phyloP scores from a whole-genome alignment of 257 asterid genomes.

The Pogostemon cablin region DNA sequence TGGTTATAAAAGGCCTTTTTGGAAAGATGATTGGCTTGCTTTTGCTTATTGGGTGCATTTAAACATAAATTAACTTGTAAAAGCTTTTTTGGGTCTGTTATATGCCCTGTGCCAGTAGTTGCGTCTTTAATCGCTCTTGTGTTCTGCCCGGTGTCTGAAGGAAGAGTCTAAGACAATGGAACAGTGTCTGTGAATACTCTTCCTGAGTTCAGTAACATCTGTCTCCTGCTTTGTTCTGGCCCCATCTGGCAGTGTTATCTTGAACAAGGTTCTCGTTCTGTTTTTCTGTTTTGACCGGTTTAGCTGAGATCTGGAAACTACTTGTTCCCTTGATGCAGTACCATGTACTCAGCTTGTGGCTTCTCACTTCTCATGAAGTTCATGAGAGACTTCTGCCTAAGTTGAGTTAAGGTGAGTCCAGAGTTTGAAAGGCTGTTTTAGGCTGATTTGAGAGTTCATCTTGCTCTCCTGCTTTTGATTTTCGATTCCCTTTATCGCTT shows the following conservation, averaged over 20 bases:
- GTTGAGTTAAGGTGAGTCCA: slow-evolving; percentile 24
- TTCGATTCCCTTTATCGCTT: background rate
- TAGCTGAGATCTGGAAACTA: slow-evolving; percentile 22
- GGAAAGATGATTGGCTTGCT: slow-evolving; percentile 63
- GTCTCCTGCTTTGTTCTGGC: slow-evolving; percentile 41
- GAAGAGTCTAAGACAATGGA: slow-evolving; percentile 41
- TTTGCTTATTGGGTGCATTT: slow-evolving; percentile 58
- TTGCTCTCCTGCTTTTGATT: background rate
- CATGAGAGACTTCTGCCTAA: slow-evolving; percentile 33
- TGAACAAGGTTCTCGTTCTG: slow-evolving; percentile 34
- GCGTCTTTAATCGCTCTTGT: slow-evolving; percentile 37
- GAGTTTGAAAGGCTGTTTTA: slow-evolving; percentile 8
- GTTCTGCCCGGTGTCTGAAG: slow-evolving; percentile 42
- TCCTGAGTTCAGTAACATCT: slow-evolving; percentile 40
- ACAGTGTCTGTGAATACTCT: slow-evolving; percentile 38
- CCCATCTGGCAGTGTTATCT: slow-evolving; percentile 33
- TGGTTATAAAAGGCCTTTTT: slow-evolving; percentile 53
- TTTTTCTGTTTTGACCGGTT: slow-evolving; percentile 28
- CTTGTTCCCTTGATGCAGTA: slow-evolving; percentile 25
- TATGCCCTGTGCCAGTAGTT: slow-evolving; percentile 41
- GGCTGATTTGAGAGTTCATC: slow-evolving; percentile 4
- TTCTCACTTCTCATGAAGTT: slow-evolving; percentile 26
- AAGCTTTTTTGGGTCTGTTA: slow-evolving; percentile 50
- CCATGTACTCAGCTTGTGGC: slow-evolving; percentile 26
- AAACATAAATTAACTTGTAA: slow-evolving; percentile 50